Evolutionary conservation across 257 asterid species (phyloP).

Genomic region (Solanum rostratum): DNA sequence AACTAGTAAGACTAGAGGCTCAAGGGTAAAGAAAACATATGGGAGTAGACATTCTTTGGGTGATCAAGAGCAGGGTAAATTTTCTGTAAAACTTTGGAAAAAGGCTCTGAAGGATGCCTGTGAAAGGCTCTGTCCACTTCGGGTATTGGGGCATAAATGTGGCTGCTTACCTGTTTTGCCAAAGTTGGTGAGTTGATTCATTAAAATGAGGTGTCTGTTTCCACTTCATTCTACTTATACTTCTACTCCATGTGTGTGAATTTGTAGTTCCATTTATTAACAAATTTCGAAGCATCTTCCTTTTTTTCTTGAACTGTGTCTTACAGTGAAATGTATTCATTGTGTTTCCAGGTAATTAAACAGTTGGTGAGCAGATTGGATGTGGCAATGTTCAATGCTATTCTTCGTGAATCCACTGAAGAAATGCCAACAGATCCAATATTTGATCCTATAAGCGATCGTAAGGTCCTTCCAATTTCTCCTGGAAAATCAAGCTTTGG

Average conservation of each 20-base stretch:
- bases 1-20: conserved; percentile 15
- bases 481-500: conserved; percentile 80
- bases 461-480: conserved; percentile 66
- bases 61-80: conserved; percentile 54
- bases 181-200: conserved; percentile 47
- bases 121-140: conserved; percentile 84
- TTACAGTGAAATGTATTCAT: not conserved
- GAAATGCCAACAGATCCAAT: conserved; percentile 89
- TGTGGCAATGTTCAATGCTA: conserved; percentile 92
- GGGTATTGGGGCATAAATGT: conserved; percentile 56
- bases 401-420: conserved; percentile 68
- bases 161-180: conserved; percentile 79
- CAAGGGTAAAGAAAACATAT: conserved; percentile 30
- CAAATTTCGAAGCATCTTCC: not conserved
- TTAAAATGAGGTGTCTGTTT: not conserved
- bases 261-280: not conserved
- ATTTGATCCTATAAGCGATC: conserved; percentile 80
- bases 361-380: conserved; percentile 79
- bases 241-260: not conserved
- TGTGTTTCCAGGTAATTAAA: conserved; percentile 61
- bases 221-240: not conserved
- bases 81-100: conserved; percentile 74
- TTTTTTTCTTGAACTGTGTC: not conserved
- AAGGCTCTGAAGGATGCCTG: conserved; percentile 89
- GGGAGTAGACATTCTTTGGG: conserved; percentile 43